phyloP scores from a whole-genome alignment of 2,329 filamentous ascomycete genomes.

The Orbilia oligospora region DNA sequence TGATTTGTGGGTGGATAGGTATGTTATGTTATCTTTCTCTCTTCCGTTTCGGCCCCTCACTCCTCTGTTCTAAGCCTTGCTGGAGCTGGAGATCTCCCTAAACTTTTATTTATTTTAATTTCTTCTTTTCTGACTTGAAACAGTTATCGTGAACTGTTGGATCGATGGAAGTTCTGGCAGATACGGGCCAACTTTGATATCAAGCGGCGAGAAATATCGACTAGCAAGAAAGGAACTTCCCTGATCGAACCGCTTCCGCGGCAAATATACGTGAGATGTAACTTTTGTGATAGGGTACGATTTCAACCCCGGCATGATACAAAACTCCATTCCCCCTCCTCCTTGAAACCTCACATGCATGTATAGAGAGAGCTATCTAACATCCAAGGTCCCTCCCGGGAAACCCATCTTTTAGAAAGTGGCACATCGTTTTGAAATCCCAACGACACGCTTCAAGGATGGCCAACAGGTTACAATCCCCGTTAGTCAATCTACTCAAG shows the following conservation, averaged over 20 bases:
- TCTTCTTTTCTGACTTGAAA: too few species aligned
- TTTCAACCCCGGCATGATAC: neutral
- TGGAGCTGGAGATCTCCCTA: neutral
- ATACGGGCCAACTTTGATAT: constrained; percentile 83
- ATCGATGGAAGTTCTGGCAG: constrained; percentile 80
- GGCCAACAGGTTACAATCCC: constrained; percentile 70
- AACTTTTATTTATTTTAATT: neutral
- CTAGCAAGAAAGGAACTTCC: constrained; percentile 75
- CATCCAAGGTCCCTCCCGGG: too few species aligned
- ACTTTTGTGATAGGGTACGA: constrained; percentile 76
- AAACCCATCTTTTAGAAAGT: constrained; percentile 65
- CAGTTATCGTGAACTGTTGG: constrained; percentile 78
- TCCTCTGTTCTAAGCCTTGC: neutral
- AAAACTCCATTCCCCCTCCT: constrained; percentile 29
- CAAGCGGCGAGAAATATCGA: constrained; percentile 78
- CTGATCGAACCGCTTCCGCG: constrained; percentile 76
- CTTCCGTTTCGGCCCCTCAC: too few species aligned
- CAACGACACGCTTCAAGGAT: constrained; percentile 56
- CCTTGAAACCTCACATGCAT: constrained; percentile 32
- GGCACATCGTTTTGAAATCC: constrained; percentile 50
- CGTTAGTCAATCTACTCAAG: constrained; percentile 67
- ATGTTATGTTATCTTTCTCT: neutral
- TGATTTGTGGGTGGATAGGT: constrained; percentile 73
- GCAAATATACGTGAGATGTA: constrained; percentile 81
- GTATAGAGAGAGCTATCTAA: constrained; percentile 14